Evolutionary conservation across 2,329 filamentous ascomycete species (phyloP).

Genomic region (Mycogone perniciosa): DNA sequence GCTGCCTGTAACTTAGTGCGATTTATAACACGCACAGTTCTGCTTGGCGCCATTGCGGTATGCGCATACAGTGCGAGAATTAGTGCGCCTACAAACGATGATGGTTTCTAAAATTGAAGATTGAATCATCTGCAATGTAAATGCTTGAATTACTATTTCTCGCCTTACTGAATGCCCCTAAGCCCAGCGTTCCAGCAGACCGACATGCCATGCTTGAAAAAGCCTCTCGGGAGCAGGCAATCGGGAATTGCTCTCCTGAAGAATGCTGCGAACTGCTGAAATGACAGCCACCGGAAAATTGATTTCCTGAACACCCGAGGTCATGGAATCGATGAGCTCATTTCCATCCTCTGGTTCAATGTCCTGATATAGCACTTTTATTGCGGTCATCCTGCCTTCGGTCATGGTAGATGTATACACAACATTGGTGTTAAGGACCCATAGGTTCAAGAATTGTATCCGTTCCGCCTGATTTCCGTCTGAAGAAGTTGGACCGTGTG

Average conservation of each 20-base stretch:
- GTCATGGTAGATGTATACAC: conserved; percentile 40
- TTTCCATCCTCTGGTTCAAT: conserved; percentile 40
- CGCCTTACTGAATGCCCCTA: neutral
- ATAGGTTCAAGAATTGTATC: conserved; percentile 38
- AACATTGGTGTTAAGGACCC: conserved; percentile 52
- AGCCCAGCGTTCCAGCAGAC: conserved; percentile 45
- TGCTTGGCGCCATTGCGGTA: too few relatives aligned
- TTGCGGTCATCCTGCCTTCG: conserved; percentile 30
- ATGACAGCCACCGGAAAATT: conserved; percentile 48
- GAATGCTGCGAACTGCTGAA: conserved; percentile 31
- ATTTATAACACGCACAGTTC: too few relatives aligned
- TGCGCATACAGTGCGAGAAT: too few relatives aligned
- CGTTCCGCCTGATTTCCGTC: conserved; percentile 4
- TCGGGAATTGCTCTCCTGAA: conserved; percentile 43
- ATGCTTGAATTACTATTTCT: neutral
- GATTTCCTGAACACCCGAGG: conserved; percentile 54
- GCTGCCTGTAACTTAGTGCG: too few relatives aligned
- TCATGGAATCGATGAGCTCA: conserved; percentile 43
- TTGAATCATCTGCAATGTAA: neutral
- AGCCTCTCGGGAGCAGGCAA: conserved; percentile 50
- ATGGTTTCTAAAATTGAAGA: too few relatives aligned
- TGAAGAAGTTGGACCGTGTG: conserved; percentile 17
- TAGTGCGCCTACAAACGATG: too few relatives aligned
- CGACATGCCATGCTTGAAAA: conserved; percentile 63
- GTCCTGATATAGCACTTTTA: conserved; percentile 48